Evolutionary conservation across 2,329 filamentous ascomycete genomes (phyloP), one percentile per base, ranked within the genome.

Genomic region (Cryphonectria radicalis): DNA sequence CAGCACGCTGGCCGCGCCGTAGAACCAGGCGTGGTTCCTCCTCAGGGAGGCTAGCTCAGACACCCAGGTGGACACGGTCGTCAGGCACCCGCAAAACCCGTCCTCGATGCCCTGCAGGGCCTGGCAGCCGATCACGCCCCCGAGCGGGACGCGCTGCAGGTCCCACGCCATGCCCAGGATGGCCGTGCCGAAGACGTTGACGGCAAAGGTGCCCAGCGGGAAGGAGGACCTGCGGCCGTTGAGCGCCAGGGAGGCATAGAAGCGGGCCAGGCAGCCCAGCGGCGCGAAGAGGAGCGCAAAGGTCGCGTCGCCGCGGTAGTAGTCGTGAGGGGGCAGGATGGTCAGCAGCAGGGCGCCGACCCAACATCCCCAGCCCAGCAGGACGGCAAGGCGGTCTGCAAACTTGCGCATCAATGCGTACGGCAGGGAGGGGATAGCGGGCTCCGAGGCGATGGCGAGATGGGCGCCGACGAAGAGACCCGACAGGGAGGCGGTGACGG

Each of bases 271-370:
- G 75, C 92, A 95, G 0, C 95, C 95, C 0, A 93, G 75, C 0
- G 95, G 95, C 0, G 94, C 92, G 76, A 98, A 96, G 2, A 94
- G 90, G 37, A 96, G 84, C 0, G 94, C 88, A 76, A 97, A 95
- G 0, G 93, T 82, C 0, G 88, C 92, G 63, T 90, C 83, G 1
- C 92, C 91, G 55, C 95, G 92, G 95, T 94, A 97, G 25, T 81
- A 81, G 57, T 92, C 86, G 1, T 81, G 77, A 0, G 93, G 93
- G 0, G 94, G 93, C 74, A 92, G 89, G 65, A 92, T 88, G 53
- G 89, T 86, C 70, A 98, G 84, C 35, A 96, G 79, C 2, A 96
- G 80, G 0, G 93, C 91, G 1, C 90, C 94, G 19, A 95, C 80
- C 95, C 95, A 98, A 77, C 87, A 89, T 2, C 91, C 91, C 82